A percentile compares a stretch with the other conserved stretches of the same genome.
Evolutionary conservation across 345 rosid species (phyloP).

Genomic region (Syzygium grande): DNA sequence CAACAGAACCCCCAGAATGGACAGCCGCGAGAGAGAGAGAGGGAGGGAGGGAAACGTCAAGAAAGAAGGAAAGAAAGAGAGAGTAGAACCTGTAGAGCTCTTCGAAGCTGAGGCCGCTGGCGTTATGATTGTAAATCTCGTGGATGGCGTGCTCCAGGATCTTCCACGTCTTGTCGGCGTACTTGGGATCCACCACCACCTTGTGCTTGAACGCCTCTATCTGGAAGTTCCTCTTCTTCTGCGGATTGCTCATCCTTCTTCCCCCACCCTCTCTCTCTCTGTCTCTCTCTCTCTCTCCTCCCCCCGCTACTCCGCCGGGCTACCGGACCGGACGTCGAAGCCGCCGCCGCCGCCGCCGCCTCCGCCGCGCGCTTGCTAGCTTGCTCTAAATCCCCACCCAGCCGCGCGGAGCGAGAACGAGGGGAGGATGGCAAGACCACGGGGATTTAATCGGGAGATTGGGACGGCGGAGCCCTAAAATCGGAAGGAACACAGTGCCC

Average conservation of each 20-base stretch:
- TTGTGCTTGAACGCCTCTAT: slow-evolving; percentile 99
- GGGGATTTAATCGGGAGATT: too few species aligned
- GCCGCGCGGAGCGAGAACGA: too few species aligned
- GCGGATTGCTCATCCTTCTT: slow-evolving; percentile 63
- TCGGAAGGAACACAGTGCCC: not conserved
- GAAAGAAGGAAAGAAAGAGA: not conserved
- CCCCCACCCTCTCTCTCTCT: not conserved
- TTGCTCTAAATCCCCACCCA: too few species aligned
- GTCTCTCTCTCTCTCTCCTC: too few species aligned
- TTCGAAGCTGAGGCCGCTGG: slow-evolving; percentile 96
- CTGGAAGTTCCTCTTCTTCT: slow-evolving; percentile 95
- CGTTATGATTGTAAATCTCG: slow-evolving; percentile 98
- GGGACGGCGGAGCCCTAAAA: not conserved
- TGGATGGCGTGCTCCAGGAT: slow-evolving; percentile 95
- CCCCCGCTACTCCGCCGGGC: not conserved
- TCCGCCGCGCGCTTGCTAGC: too few species aligned
- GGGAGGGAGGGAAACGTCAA: too few species aligned
- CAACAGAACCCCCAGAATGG: not conserved
- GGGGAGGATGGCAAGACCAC: too few species aligned
- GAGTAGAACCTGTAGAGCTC: slow-evolving; percentile 78
- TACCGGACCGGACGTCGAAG: too few species aligned
- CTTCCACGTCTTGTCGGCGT: slow-evolving; percentile 97
- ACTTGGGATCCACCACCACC: slow-evolving; percentile 95
- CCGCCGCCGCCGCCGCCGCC: too few species aligned
- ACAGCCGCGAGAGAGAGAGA: not conserved